Evolutionary conservation across 2,329 filamentous ascomycete species (phyloP).

Genomic region (Ophiostoma triangulosporum): DNA sequence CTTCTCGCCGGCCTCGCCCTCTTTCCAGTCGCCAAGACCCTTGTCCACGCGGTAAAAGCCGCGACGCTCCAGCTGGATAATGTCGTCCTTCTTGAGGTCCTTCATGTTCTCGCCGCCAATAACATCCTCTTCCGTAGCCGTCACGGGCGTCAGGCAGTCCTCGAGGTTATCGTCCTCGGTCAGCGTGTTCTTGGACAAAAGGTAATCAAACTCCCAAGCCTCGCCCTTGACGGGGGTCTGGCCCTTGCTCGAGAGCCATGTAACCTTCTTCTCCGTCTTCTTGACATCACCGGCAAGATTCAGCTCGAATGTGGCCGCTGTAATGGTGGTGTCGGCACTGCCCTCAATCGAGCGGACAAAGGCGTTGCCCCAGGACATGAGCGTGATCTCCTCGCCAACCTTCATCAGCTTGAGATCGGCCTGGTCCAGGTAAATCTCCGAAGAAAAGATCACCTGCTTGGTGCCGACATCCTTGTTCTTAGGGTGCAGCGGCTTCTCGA

Average conservation of each 20-base stretch:
- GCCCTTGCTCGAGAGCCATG: slow-evolving; percentile 68
- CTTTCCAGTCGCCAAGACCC: slow-evolving; percentile 35
- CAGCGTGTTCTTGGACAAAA: slow-evolving; percentile 89
- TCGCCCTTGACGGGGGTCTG: slow-evolving; percentile 71
- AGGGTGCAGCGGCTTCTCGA: slow-evolving; percentile 73
- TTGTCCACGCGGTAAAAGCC: slow-evolving; percentile 83
- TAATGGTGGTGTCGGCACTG: slow-evolving; percentile 40
- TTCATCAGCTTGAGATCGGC: slow-evolving; percentile 71
- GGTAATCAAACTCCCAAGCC: slow-evolving; percentile 87
- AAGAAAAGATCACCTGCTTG: slow-evolving; percentile 74
- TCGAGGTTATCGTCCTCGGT: slow-evolving; percentile 78
- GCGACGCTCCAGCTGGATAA: slow-evolving; percentile 89
- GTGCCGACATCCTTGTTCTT: slow-evolving; percentile 77
- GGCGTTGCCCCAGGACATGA: slow-evolving; percentile 95
- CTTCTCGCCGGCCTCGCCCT: slow-evolving; percentile 34
- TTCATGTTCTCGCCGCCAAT: slow-evolving; percentile 70
- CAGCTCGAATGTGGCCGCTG: slow-evolving; percentile 65
- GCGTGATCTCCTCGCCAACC: slow-evolving; percentile 77
- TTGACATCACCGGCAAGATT: slow-evolving; percentile 89
- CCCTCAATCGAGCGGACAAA: slow-evolving; percentile 55
- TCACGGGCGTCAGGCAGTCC: slow-evolving; percentile 66
- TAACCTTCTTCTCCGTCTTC: slow-evolving; percentile 91
- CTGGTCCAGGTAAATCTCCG: slow-evolving; percentile 70
- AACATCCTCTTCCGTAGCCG: slow-evolving; percentile 60
- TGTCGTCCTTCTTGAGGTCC: slow-evolving; percentile 69